phyloP scores from a whole-genome alignment of 2,329 filamentous ascomycete species.

The Diaporthe caulivora region DNA sequence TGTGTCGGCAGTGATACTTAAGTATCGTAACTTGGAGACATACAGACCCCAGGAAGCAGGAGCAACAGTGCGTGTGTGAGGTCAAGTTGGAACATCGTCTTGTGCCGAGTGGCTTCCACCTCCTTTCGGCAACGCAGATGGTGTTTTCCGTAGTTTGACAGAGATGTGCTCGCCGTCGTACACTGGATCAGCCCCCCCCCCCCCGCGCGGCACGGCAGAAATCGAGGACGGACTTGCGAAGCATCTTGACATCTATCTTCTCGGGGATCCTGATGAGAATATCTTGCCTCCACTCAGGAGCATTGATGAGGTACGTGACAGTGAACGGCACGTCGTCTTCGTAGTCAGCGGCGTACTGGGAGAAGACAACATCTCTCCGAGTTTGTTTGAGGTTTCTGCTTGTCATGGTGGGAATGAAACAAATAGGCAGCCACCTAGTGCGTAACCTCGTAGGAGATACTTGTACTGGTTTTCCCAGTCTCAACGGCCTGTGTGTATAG shows the following conservation, averaged over 20 bases:
- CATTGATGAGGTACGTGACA: background rate
- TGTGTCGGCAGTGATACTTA: background rate
- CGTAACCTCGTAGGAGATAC: background rate
- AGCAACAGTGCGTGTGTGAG: background rate
- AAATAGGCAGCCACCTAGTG: background rate
- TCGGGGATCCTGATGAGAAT: background rate
- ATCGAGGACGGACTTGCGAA: background rate
- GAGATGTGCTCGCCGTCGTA: background rate
- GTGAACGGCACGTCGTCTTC: background rate
- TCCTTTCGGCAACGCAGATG: background rate
- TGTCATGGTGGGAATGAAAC: background rate
- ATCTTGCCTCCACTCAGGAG: background rate
- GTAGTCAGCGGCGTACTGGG: background rate
- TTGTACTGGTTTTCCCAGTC: background rate
- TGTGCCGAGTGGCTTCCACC: background rate
- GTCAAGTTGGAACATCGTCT: background rate
- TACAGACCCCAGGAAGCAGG: background rate
- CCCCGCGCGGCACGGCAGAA: background rate
- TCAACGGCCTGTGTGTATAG: background rate
- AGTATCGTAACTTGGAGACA: background rate
- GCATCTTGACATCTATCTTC: background rate
- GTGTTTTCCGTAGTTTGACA: background rate
- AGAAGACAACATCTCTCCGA: background rate
- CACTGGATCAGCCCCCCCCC: background rate
- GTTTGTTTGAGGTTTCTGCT: background rate